phyloP scores from a whole-genome alignment of 306 rosid genomes.

The Cicer arietinum region DNA sequence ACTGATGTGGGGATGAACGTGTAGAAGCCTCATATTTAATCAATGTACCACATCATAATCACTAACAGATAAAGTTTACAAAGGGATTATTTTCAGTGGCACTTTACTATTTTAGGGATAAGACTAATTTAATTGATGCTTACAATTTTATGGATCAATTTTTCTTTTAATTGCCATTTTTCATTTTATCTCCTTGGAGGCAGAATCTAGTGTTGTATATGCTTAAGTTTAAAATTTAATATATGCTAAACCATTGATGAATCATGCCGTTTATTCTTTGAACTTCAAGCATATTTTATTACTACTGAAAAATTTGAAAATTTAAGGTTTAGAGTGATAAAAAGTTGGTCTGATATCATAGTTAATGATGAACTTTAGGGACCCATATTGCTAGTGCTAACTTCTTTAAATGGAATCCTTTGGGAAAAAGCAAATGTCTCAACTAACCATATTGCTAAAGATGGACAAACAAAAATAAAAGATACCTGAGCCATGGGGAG shows the following conservation, averaged over 20 bases:
- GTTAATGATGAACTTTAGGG: conserved; percentile 40
- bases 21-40: too few relatives aligned
- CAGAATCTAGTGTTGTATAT: conserved; percentile 24
- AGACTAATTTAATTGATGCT: too few relatives aligned
- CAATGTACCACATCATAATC: too few relatives aligned
- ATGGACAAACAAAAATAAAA: conserved; percentile 22
- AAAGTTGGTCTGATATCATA: conserved; percentile 40
- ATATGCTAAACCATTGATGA: conserved; percentile 1
- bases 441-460: conserved; percentile 42
- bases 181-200: conserved; percentile 29
- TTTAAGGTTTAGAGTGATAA: conserved; percentile 28
- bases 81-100: too few relatives aligned
- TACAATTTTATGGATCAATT: neutral
- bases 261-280: neutral
- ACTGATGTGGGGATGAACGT: too few relatives aligned
- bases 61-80: too few relatives aligned
- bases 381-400: conserved; percentile 40
- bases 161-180: conserved; percentile 17
- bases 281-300: conserved; percentile 12
- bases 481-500: conserved; percentile 23
- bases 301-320: conserved; percentile 16
- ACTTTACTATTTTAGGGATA: too few relatives aligned
- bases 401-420: conserved; percentile 46
- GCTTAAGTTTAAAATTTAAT: neutral
- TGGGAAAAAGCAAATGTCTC: conserved; percentile 47